Conservation (phyloP, 345 rosid genomes). For the Camelina neglecta region DNA sequence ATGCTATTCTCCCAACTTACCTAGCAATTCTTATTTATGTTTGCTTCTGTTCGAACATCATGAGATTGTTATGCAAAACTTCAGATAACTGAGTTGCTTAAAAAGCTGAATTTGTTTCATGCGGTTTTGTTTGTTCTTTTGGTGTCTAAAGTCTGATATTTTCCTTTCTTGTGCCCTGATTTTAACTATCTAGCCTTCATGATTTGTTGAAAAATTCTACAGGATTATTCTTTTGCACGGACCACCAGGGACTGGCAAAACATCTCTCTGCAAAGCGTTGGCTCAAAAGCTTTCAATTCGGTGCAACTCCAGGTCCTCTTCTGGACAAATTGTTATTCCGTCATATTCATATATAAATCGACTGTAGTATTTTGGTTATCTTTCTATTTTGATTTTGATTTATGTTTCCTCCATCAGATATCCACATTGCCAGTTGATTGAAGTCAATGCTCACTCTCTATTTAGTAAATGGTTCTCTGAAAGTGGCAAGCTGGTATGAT, state of each 20-base stretch:
- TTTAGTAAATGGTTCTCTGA: slow-evolving; percentile 99
- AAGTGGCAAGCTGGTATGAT: slow-evolving; percentile 95
- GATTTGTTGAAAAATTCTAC: slow-evolving; percentile 35
- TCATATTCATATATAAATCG: not conserved
- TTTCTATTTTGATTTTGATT: slow-evolving; percentile 23
- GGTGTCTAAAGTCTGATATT: not conserved
- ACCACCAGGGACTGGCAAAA: slow-evolving; percentile 99
- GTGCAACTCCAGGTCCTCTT: slow-evolving; percentile 74
- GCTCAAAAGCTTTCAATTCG: slow-evolving; percentile 94
- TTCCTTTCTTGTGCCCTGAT: not conserved
- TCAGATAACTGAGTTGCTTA: slow-evolving; percentile 10
- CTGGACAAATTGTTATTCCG: not conserved
- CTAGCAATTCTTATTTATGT: not conserved
- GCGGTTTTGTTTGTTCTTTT: slow-evolving; percentile 4
- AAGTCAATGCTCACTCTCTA: slow-evolving; percentile 98
- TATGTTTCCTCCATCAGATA: slow-evolving; percentile 61
- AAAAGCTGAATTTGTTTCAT: slow-evolving; percentile 18
- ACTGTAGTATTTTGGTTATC: not conserved
- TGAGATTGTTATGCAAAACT: slow-evolving; percentile 5
- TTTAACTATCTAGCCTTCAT: not conserved
- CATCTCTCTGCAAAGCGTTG: slow-evolving; percentile 94
- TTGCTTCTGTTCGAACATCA: not conserved
- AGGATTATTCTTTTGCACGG: slow-evolving; percentile 97
- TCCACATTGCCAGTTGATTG: slow-evolving; percentile 86
- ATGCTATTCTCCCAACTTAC: not conserved